Evolutionary conservation across 2,329 filamentous ascomycete species (phyloP).

Genomic region (Alternaria angustiovoidea): DNA sequence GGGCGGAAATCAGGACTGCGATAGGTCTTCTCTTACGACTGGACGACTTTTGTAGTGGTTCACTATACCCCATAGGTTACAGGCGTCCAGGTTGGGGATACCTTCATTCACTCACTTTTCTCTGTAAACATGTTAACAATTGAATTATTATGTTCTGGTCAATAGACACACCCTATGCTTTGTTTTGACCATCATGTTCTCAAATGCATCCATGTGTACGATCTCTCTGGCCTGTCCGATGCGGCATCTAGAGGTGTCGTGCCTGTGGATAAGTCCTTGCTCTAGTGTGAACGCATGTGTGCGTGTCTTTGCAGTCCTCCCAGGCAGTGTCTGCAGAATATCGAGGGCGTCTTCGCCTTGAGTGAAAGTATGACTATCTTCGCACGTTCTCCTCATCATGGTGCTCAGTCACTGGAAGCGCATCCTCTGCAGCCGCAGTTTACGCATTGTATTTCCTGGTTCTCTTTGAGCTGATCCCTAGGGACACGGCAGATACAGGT

Average conservation of each 20-base stretch:
- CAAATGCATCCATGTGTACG: not conserved
- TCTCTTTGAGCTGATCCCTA: slow-evolving; percentile 85
- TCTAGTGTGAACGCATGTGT: not conserved
- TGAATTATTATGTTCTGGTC: slow-evolving; percentile 26
- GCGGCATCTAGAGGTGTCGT: not conserved
- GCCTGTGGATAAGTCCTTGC: not conserved
- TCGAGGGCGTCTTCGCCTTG: not conserved
- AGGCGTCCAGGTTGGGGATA: slow-evolving; percentile 13
- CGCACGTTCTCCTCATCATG: not conserved
- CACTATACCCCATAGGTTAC: slow-evolving; percentile 30
- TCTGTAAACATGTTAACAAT: slow-evolving; percentile 40
- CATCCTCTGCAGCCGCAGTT: slow-evolving; percentile 94
- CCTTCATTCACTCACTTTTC: slow-evolving; percentile 22
- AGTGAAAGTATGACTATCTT: not conserved
- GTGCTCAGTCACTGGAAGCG: slow-evolving; percentile 77
- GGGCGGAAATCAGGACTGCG: not conserved
- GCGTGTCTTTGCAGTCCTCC: not conserved
- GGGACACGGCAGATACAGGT: slow-evolving; percentile 98
- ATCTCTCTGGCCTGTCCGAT: not conserved
- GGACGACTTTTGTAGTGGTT: slow-evolving; percentile 16
- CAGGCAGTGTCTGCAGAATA: not conserved
- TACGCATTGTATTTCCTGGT: slow-evolving; percentile 90
- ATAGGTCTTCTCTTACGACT: slow-evolving; percentile 10
- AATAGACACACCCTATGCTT: slow-evolving; percentile 29
- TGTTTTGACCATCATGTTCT: not conserved